phyloP scores from a whole-genome alignment of 768 basidiomycete species.

The Pholiota conissans region DNA sequence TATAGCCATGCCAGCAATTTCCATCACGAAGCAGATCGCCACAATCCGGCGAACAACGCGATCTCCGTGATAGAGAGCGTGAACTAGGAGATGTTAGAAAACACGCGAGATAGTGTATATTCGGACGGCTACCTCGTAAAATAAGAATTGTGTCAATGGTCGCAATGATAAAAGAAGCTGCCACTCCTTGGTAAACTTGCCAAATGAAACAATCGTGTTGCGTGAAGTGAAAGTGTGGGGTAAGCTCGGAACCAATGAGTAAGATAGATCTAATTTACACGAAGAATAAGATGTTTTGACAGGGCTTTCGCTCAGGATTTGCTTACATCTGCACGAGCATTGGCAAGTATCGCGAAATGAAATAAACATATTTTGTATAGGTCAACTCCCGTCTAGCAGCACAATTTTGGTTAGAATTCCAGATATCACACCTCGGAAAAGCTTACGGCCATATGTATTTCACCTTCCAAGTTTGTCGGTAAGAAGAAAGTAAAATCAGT shows the following conservation, averaged over 20 bases:
- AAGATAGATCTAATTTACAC: slow-evolving; percentile 28
- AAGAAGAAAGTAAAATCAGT: background rate
- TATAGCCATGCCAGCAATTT: slow-evolving; percentile 30
- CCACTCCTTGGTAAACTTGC: slow-evolving; percentile 42
- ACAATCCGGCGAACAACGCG: slow-evolving; percentile 26
- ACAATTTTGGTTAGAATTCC: background rate
- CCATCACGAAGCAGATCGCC: slow-evolving; percentile 24
- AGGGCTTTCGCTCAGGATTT: background rate
- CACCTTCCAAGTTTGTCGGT: slow-evolving; percentile 25
- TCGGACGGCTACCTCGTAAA: slow-evolving; percentile 31
- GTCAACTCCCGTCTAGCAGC: slow-evolving; percentile 24
- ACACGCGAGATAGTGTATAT: background rate
- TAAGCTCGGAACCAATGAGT: slow-evolving; percentile 34
- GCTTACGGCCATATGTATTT: slow-evolving; percentile 43
- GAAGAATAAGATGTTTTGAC: background rate
- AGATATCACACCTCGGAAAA: background rate
- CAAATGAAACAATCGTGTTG: slow-evolving; percentile 42
- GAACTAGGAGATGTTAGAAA: slow-evolving; percentile 23
- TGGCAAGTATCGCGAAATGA: slow-evolving; percentile 38
- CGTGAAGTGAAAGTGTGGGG: slow-evolving; percentile 36
- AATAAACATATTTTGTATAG: slow-evolving; percentile 35
- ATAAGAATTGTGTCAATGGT: slow-evolving; percentile 40
- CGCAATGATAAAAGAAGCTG: slow-evolving; percentile 26
- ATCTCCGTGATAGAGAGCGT: slow-evolving; percentile 40
- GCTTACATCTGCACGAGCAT: slow-evolving; percentile 35